Conservation (phyloP, 352 stramenopile species). For the Globisporangium perplexum region DNA sequence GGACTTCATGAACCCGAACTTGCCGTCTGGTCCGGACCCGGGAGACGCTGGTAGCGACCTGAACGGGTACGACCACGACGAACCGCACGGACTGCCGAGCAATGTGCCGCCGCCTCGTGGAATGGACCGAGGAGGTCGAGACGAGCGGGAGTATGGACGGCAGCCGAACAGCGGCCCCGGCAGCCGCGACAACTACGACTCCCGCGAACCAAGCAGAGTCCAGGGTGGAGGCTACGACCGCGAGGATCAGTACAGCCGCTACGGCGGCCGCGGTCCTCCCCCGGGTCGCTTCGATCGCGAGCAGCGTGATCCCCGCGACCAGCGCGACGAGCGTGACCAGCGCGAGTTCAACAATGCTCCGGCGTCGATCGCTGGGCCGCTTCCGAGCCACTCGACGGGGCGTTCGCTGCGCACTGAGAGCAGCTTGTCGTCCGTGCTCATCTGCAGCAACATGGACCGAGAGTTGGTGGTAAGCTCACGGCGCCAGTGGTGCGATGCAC, state of each 20-base stretch:
- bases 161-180: not conserved
- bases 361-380: slow-evolving; percentile 9
- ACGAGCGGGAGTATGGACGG: not conserved
- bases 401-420: slow-evolving; percentile 50
- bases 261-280: slow-evolving; percentile 1
- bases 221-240: slow-evolving; percentile 3
- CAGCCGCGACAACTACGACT: slow-evolving; percentile 5
- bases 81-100: not conserved
- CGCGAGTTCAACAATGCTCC: slow-evolving; percentile 15
- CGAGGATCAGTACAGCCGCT: slow-evolving; percentile 14
- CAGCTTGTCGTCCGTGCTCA: slow-evolving; percentile 58
- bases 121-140: not conserved
- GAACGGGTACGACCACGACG: not conserved
- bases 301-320: not conserved
- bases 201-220: not conserved
- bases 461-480: slow-evolving; percentile 44
- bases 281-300: not conserved
- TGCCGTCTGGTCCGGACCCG: slow-evolving; percentile 32
- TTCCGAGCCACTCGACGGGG: slow-evolving; percentile 61
- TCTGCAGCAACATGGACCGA: slow-evolving; percentile 80
- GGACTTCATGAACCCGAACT: slow-evolving; percentile 71
- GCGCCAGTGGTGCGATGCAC: not conserved
- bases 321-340: slow-evolving; percentile 2
- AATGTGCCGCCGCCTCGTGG: not conserved
- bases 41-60: not conserved